Conservation (phyloP, 805 yeast genomes). For the Komagataella ulmi region DNA sequence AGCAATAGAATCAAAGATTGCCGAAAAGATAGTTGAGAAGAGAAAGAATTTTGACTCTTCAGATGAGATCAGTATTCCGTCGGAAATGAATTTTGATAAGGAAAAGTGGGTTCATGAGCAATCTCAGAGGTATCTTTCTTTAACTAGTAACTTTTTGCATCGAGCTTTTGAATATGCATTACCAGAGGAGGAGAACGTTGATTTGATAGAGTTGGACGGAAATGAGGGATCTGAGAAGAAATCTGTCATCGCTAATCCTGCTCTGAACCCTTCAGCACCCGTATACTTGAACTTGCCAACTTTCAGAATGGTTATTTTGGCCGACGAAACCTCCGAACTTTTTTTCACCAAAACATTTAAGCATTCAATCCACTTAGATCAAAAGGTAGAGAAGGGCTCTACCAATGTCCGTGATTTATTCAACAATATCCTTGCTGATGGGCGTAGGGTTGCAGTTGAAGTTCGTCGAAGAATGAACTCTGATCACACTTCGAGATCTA, state of each 20-base stretch:
- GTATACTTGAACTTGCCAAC: constrained; percentile 69
- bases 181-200: constrained; percentile 37
- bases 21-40: constrained; percentile 41
- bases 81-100: constrained; percentile 49
- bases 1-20: constrained; percentile 53
- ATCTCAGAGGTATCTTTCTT: constrained; percentile 69
- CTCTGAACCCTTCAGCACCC: constrained; percentile 71
- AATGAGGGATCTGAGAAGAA: constrained; percentile 7
- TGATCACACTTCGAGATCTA: constrained; percentile 22
- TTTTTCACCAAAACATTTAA: constrained; percentile 63
- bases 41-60: constrained; percentile 11
- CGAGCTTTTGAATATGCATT: constrained; percentile 85
- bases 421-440: constrained; percentile 85
- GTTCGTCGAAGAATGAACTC: constrained; percentile 83
- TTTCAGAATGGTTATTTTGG: constrained; percentile 86
- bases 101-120: constrained; percentile 50
- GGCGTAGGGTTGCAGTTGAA: constrained; percentile 80
- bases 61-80: constrained; percentile 36
- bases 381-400: constrained; percentile 27
- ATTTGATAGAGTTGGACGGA: constrained; percentile 29
- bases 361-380: constrained; percentile 52
- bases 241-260: constrained; percentile 52
- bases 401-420: constrained; percentile 73
- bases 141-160: constrained; percentile 78
- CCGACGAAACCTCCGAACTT: constrained; percentile 86